These are phyloP conservation scores for Xylaria sp. DNA, from an alignment of 2,329 filamentous ascomycete species.

Conservation along the genomic window DNA sequence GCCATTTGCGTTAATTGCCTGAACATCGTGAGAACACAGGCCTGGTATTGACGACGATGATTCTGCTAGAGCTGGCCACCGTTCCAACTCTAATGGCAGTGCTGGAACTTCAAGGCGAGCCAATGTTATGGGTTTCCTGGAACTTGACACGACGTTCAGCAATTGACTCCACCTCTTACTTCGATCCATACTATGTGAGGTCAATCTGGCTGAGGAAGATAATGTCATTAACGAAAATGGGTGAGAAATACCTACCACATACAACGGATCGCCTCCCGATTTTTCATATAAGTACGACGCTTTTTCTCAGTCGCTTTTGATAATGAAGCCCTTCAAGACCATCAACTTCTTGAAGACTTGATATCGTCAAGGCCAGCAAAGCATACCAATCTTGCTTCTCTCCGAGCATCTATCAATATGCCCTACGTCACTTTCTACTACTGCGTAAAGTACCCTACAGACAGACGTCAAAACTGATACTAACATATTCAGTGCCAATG, in stretches of 20 bases:
- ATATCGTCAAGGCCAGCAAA: background rate
- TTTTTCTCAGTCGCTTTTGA: background rate
- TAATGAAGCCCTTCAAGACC: background rate
- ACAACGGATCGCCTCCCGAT: background rate
- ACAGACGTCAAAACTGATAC: background rate
- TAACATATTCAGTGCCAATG: slow-evolving; percentile 31
- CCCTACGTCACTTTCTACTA: slow-evolving; percentile 7
- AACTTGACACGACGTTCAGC: background rate
- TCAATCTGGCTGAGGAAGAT: background rate
- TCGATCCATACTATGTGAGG: background rate
- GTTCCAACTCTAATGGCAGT: slow-evolving; percentile 12
- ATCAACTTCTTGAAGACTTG: background rate
- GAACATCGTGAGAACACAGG: background rate
- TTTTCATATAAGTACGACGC: slow-evolving; percentile 11
- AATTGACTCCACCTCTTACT: background rate
- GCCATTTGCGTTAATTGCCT: slow-evolving; percentile 11
- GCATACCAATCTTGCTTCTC: background rate
- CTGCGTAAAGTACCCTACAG: slow-evolving; percentile 15
- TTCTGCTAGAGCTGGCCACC: background rate
- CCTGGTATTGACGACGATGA: background rate
- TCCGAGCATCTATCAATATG: background rate
- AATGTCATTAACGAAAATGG: background rate
- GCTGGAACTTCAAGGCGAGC: slow-evolving; percentile 20
- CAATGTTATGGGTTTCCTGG: slow-evolving; percentile 4
- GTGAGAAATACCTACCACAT: background rate